phyloP scores from a whole-genome alignment of 169 alveolate genomes.

The Plasmodium coatneyi region DNA sequence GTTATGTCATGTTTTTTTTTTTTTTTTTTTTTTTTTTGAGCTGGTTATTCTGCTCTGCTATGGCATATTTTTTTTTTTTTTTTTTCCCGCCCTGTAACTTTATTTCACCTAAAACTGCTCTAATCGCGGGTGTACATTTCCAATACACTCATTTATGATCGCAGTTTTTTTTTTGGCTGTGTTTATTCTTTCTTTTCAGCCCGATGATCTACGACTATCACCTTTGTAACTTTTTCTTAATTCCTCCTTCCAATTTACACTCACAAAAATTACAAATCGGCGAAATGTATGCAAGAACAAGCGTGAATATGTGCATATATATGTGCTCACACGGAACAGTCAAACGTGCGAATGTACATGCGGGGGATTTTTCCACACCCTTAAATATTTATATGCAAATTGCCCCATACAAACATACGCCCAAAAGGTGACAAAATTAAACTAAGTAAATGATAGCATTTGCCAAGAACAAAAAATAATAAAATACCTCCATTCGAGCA shows the following conservation, averaged over 20 bases:
- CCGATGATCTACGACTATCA: background rate
- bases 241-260: background rate
- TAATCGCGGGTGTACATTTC: background rate
- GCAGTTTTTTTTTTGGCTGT: background rate
- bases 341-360: background rate
- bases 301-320: background rate
- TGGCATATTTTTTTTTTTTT: background rate
- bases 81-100: background rate
- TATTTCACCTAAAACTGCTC: conserved; percentile 9
- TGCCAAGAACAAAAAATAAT: background rate
- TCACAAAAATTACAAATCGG: background rate
- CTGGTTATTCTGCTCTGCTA: background rate
- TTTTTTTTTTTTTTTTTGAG: background rate
- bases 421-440: background rate
- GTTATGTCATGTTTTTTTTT: background rate
- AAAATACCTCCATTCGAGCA: background rate
- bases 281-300: background rate
- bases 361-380: background rate
- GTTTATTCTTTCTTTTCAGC: background rate
- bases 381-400: background rate
- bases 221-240: background rate
- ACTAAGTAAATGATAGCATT: background rate
- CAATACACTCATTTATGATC: background rate
- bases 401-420: background rate
- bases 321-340: background rate